Base-by-base conservation (phyloP, 306 rosid genomes). In the Cicer chorassanicum region DNA sequence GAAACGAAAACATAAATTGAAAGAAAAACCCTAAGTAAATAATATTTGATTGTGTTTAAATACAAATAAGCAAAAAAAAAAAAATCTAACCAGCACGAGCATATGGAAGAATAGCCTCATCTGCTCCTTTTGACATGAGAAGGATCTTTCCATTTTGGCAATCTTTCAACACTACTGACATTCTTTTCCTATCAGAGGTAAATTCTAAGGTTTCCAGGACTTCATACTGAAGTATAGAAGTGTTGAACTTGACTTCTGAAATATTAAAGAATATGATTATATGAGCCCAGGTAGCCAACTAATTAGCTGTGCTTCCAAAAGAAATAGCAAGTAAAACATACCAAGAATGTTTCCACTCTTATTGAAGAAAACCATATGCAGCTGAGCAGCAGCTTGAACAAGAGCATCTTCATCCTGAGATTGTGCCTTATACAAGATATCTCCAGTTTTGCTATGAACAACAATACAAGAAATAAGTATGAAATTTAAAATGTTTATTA, bases 361-460 rank as follows among this genome's bases (percentile, higher is more conserved):
- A 75, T 84, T 92, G 86, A 78, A 82, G 82, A 90, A 92, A 84
- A 92, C 86, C 97, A 94, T 89, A 81, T 92, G 93, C 86, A 94
- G 75, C 75, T 53, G 81, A 76, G 95, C 89, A 71, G 99, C 97
- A 82, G 99, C 98, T 6, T 76, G 90, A 64, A 94, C 99, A 76
- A 94, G 97, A 69, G 99, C 99, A 83, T 94, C 97, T 85, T 94
- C 99, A 83, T 94, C 99, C 87, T 94, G 97, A 76, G 99, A 94
- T 78, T 94, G 99, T 46, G 99, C 97, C 86, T 92, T 94, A 86
- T 88, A 94, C 83, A 90, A 21, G 74, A 94, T 87, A 82, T 80
- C 86, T 83, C 99, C 97, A 80, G 69, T 81, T 90, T 92, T 92
- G 88, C 99, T 94, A 81, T 71, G 71, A 75, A 79, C 11, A 76